Base-by-base conservation (phyloP, 257 asterid genomes). In the Gentiana straminea region DNA sequence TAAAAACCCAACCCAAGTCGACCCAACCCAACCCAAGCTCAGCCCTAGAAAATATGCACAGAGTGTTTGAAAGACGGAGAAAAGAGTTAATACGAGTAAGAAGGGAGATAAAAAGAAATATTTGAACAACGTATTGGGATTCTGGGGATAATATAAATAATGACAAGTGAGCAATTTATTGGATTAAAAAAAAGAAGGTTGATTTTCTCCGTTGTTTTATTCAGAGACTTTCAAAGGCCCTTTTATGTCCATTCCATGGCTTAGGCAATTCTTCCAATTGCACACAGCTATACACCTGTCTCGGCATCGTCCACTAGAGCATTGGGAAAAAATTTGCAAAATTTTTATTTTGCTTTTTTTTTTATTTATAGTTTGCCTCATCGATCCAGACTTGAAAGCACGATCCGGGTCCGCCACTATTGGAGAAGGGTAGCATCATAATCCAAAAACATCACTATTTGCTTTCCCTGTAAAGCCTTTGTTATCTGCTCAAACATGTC, bases 201-300 rank as follows among this genome's bases (percentile, higher is more conserved):
- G 38, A 24, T 24, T 24, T 24, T 24, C 24, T 13, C 38, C 60
- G 60, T 80, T 82, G 77, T 50, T 64, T 53, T 58, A 55, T 49
- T 65, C 59, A 2, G 59, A 74, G 54, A 85, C 87, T 64, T 78
- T 75, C 1, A 81, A 53, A 62, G 98, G 98, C 66, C 94, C 96
- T 68, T 77, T 75, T 49, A 90, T 90, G 84, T 90, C 98, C 98
- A 90, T 86, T 33, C 98, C 98, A 69, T 90, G 98, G 51, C 98
- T 90, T 24, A 66, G 82, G 86, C 3, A 90, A 86, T 62, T 90
- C 92, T 3, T 91, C 55, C 77, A 90, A 68, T 55, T 68, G 67
- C 3, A 90, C 94, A 51, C 84, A 90, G 51, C 64, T 67, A 41
- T 60, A 63, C 61, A 86, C 96, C 80, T 87, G 36, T 80, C 73